These are phyloP conservation scores for Stachybotrys chartarum DNA, from an alignment of 2,329 filamentous ascomycete genomes.

Conservation along the genomic window DNA sequence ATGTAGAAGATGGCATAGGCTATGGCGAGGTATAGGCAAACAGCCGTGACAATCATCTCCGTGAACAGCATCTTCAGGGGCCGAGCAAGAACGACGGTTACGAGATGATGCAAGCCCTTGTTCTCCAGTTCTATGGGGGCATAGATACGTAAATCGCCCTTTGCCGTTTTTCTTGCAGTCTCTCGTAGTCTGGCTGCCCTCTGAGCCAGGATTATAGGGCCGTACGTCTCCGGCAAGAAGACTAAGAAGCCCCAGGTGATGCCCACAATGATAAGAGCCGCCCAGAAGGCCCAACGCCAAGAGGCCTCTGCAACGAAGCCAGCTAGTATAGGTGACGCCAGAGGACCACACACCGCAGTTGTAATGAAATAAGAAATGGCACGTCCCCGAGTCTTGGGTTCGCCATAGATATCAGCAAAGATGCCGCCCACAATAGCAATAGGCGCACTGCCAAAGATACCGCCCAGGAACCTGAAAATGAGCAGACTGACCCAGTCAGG, in stretches of 20 bases:
- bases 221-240: slow-evolving; percentile 17
- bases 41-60: slow-evolving; percentile 27
- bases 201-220: background rate
- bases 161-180: background rate
- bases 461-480: background rate
- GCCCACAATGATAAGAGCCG: slow-evolving; percentile 14
- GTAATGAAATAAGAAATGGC: background rate
- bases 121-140: background rate
- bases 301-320: slow-evolving; percentile 27
- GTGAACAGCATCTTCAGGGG: slow-evolving; percentile 33
- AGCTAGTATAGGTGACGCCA: slow-evolving; percentile 16
- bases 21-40: slow-evolving; percentile 29
- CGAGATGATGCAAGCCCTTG: slow-evolving; percentile 2
- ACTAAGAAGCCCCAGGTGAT: slow-evolving; percentile 38
- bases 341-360: background rate
- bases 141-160: background rate
- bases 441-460: background rate
- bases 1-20: slow-evolving; percentile 53
- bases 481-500: background rate
- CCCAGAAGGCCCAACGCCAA: slow-evolving; percentile 37
- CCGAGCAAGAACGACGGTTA: slow-evolving; percentile 1
- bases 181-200: background rate
- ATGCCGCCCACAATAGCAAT: background rate
- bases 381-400: background rate
- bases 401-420: background rate